Percentiles rank a stretch among this genome's conserved stretches.
These are phyloP conservation scores for Histomonas meleagridis DNA, from an alignment of 208 protist species.

Conservation along the genomic window DNA sequence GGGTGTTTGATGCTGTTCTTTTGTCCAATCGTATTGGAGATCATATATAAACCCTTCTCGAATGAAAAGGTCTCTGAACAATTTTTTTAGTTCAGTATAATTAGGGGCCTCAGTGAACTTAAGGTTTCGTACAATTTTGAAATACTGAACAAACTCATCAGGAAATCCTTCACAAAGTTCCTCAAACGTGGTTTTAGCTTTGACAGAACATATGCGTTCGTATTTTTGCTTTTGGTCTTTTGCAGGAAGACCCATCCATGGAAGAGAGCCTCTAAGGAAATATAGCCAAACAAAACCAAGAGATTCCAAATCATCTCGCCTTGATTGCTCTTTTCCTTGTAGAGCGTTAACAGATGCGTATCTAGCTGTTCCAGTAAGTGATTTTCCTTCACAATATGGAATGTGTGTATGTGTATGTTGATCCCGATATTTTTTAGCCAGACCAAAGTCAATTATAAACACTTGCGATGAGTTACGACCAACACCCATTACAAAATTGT, in stretches of 20 bases:
- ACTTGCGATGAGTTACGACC: constrained; percentile 53
- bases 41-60: constrained; percentile 86
- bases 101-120: constrained; percentile 94
- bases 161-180: constrained; percentile 69
- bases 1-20: not conserved
- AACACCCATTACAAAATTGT: constrained; percentile 94
- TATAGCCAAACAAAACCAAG: constrained; percentile 95
- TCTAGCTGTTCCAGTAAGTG: constrained; percentile 92
- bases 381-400: constrained; percentile 94
- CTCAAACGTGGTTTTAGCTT: constrained; percentile 71
- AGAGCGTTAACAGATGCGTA: constrained; percentile 99
- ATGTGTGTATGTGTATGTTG: constrained; percentile 91
- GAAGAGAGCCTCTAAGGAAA: constrained; percentile 83
- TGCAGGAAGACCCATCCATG: not conserved
- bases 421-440: constrained; percentile 96
- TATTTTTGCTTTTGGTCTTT: not conserved
- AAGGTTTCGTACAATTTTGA: constrained; percentile 84
- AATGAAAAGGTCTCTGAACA: constrained; percentile 80
- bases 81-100: constrained; percentile 78
- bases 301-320: constrained; percentile 62
- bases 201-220: not conserved
- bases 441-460: constrained; percentile 53
- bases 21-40: constrained; percentile 90
- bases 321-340: constrained; percentile 81
- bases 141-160: constrained; percentile 80